These are phyloP conservation scores for Penicillium expansum DNA, from an alignment of 2,329 filamentous ascomycete species.

Conservation along the genomic window DNA sequence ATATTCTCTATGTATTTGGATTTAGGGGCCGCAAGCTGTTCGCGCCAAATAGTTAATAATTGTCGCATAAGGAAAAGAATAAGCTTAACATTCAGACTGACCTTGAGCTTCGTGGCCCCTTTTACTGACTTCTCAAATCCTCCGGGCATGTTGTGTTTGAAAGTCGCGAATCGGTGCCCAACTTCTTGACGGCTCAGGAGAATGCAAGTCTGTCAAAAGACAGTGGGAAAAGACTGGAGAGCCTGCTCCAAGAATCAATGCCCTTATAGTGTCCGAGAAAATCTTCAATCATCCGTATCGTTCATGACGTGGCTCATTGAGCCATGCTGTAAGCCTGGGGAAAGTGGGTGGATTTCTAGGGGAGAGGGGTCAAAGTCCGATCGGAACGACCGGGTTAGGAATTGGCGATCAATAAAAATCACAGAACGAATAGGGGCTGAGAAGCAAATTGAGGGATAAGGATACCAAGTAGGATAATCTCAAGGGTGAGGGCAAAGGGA, in stretches of 20 bases:
- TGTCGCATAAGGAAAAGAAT: background rate
- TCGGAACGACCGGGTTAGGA: constrained; percentile 9
- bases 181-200: background rate
- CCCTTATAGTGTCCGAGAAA: constrained; percentile 17
- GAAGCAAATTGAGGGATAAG: constrained; percentile 14
- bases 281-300: constrained; percentile 25
- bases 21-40: constrained; percentile 87
- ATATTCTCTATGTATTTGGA: constrained; percentile 99
- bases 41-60: constrained; percentile 17
- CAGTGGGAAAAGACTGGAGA: constrained; percentile 12
- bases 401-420: constrained; percentile 1
- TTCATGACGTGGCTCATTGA: constrained; percentile 30
- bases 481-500: constrained; percentile 15
- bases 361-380: background rate
- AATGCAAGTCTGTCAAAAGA: background rate
- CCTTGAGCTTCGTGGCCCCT: constrained; percentile 97
- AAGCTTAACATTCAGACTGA: constrained; percentile 40
- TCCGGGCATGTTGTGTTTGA: constrained; percentile 33
- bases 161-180: constrained; percentile 4
- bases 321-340: constrained; percentile 27
- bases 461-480: constrained; percentile 10
- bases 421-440: background rate
- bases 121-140: constrained; percentile 99
- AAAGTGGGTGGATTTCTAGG: constrained; percentile 8
- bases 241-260: constrained; percentile 18